These are phyloP conservation scores for Phytophthora kernoviae DNA, from an alignment of 352 stramenopile species.

Conservation along the genomic window DNA sequence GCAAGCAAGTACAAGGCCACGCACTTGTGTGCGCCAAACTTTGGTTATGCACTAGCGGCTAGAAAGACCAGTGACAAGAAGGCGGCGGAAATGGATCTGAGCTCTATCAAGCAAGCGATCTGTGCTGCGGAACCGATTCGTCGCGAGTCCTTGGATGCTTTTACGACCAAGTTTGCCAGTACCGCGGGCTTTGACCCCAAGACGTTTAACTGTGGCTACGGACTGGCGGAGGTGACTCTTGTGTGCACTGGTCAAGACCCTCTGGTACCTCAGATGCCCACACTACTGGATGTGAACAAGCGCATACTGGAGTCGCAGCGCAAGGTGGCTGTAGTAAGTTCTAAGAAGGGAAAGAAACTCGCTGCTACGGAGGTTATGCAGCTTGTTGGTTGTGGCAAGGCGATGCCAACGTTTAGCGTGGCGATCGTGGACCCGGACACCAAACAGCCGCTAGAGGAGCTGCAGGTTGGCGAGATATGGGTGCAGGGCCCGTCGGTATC, in stretches of 20 bases:
- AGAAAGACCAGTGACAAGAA: constrained; percentile 78
- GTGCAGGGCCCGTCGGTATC: constrained; percentile 83
- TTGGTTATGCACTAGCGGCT: constrained; percentile 76
- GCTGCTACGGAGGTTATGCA: constrained; percentile 47
- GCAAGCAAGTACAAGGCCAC: constrained; percentile 79
- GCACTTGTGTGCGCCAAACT: constrained; percentile 81
- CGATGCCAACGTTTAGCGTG: constrained; percentile 80
- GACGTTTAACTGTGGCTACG: constrained; percentile 86
- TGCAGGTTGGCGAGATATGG: constrained; percentile 93
- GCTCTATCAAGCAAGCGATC: constrained; percentile 73
- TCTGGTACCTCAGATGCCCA: constrained; percentile 49
- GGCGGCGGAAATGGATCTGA: constrained; percentile 63
- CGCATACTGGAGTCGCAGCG: constrained; percentile 59
- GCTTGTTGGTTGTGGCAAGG: constrained; percentile 80
- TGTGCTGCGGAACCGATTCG: constrained; percentile 85
- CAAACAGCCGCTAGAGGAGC: constrained; percentile 49
- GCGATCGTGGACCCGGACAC: constrained; percentile 68
- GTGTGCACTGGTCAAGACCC: constrained; percentile 78
- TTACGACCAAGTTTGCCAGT: constrained; percentile 66
- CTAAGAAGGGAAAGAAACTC: constrained; percentile 23
- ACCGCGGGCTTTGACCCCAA: constrained; percentile 60
- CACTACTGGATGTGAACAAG: constrained; percentile 74
- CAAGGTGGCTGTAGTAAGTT: constrained; percentile 41
- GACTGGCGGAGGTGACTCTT: constrained; percentile 82
- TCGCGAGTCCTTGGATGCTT: constrained; percentile 74